A percentile compares a stretch with the other conserved stretches of the same genome.
Conservation (phyloP, 495 filamentous ascomycete species). For the Penicillium salamii region DNA sequence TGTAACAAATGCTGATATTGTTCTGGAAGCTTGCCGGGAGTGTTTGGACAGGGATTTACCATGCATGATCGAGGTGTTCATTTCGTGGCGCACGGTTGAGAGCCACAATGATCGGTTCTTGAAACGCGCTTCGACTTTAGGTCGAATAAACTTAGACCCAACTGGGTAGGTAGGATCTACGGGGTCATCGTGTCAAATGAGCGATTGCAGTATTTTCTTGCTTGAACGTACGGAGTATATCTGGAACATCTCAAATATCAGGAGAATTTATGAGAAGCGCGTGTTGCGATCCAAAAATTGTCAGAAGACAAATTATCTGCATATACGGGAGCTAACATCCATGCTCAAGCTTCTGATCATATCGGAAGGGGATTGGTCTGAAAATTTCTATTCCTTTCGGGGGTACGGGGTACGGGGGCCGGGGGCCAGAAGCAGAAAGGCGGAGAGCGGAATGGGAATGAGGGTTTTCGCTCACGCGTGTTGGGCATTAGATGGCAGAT, state of each 20-base stretch:
- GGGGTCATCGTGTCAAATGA: too few species aligned
- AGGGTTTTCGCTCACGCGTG: too few species aligned
- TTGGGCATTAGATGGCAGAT: too few species aligned
- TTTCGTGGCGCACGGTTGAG: slow-evolving; percentile 5
- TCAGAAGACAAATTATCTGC: too few species aligned
- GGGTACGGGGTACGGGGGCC: too few species aligned
- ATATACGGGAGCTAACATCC: background rate
- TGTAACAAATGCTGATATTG: background rate
- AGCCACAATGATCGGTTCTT: slow-evolving; percentile 9
- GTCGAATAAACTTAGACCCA: background rate
- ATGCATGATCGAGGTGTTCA: background rate
- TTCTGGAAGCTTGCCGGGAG: background rate
- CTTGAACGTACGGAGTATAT: too few species aligned
- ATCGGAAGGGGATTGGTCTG: too few species aligned
- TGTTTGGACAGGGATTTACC: background rate
- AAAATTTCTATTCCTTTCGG: too few species aligned
- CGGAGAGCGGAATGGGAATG: background rate
- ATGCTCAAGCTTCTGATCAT: background rate
- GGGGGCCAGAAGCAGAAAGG: background rate
- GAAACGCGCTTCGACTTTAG: background rate
- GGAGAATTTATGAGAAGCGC: too few species aligned
- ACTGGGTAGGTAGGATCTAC: background rate
- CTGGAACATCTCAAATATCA: too few species aligned
- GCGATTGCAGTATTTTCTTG: background rate
- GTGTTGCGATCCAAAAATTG: too few species aligned